Percentiles rank a stretch among this genome's conserved stretches.
These are phyloP conservation scores for Leccinum obscurum DNA, from an alignment of 768 basidiomycete species.

Conservation along the genomic window DNA sequence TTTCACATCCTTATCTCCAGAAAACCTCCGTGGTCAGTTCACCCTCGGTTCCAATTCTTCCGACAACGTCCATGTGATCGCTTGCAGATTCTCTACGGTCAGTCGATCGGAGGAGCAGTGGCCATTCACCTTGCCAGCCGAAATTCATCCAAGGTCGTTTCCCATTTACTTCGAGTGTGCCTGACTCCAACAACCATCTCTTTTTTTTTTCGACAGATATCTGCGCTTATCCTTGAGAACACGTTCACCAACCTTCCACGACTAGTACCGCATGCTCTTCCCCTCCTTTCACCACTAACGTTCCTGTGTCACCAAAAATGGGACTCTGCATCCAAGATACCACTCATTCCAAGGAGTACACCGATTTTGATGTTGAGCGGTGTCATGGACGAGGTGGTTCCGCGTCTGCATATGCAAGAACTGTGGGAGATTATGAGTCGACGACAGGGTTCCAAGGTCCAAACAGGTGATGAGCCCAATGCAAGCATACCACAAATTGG, in stretches of 20 bases:
- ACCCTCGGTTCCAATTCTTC: neutral
- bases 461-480: conserved; percentile 22
- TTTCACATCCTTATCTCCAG: conserved; percentile 59
- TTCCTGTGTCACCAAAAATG: conserved; percentile 88
- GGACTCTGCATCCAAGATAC: conserved; percentile 72
- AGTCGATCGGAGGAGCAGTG: conserved; percentile 92
- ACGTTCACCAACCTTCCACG: conserved; percentile 85
- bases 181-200: neutral
- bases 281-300: conserved; percentile 67
- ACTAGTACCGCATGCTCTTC: conserved; percentile 80
- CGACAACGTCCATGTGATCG: neutral
- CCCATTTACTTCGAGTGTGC: neutral
- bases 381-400: conserved; percentile 52
- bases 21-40: conserved; percentile 64
- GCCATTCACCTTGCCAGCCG: conserved; percentile 82
- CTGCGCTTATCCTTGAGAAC: conserved; percentile 87
- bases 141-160: conserved; percentile 63
- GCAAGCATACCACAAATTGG: conserved; percentile 47
- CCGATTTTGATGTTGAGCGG: conserved; percentile 88
- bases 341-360: conserved; percentile 56
- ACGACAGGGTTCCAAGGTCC: conserved; percentile 40
- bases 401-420: conserved; percentile 55
- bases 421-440: conserved; percentile 63
- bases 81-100: conserved; percentile 71
- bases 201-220: conserved; percentile 45